phyloP scores from a whole-genome alignment of 2,329 filamentous ascomycete genomes.

The Albophoma yamanashiensis region DNA sequence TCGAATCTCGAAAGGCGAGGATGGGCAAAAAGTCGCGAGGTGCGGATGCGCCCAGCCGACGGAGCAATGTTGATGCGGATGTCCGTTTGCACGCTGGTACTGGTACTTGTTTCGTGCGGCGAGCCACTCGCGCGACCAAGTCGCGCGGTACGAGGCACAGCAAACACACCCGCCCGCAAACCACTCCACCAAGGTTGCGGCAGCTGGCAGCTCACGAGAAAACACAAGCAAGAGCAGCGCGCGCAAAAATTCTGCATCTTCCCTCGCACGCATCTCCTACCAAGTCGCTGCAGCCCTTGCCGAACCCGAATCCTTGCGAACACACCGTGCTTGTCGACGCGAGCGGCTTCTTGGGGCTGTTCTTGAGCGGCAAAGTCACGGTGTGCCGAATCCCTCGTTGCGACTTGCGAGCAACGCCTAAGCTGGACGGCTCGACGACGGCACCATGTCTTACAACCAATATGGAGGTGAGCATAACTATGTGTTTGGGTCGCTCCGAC shows the following conservation, averaged over 20 bases:
- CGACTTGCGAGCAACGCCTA: conserved; percentile 4
- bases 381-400: conserved; percentile 4
- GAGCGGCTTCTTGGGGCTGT: not conserved
- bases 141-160: not conserved
- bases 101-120: not conserved
- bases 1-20: not conserved
- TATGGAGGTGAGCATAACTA: conserved; percentile 37
- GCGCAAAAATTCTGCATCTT: not conserved
- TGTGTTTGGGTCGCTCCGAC: not conserved
- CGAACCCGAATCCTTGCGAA: not conserved
- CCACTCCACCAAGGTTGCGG: not conserved
- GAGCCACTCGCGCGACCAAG: not conserved
- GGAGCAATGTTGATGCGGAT: not conserved
- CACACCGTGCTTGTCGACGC: not conserved
- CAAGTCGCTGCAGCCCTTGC: not conserved
- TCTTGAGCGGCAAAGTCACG: not conserved
- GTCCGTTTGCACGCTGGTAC: not conserved
- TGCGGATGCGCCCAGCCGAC: not conserved
- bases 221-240: not conserved
- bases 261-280: not conserved
- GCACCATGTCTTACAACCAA: conserved; percentile 48
- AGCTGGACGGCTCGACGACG: not conserved
- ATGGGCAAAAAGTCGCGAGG: not conserved
- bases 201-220: conserved; percentile 1
- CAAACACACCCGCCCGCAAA: not conserved